Conservation (phyloP, 1,139 yeast species). For the Yamadazyma dendronema region DNA sequence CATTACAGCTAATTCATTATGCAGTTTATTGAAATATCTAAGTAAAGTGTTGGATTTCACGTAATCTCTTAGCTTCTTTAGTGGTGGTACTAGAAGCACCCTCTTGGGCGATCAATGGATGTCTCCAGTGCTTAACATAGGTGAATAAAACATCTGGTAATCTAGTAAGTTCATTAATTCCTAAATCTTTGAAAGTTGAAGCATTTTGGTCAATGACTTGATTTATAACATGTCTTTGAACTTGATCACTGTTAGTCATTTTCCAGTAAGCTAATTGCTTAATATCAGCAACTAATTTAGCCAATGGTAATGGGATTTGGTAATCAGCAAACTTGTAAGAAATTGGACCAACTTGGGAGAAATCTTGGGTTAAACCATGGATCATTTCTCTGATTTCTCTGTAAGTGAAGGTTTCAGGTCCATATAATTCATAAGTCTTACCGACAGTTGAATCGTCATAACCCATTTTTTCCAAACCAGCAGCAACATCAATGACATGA, state of each 20-base stretch:
- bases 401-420: slow-evolving; percentile 66
- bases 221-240: slow-evolving; percentile 71
- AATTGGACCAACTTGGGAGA: slow-evolving; percentile 54
- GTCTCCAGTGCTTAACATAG: slow-evolving; percentile 58
- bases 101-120: slow-evolving; percentile 49
- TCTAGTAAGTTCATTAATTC: slow-evolving; percentile 60
- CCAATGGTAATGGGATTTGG: slow-evolving; percentile 38
- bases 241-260: slow-evolving; percentile 69
- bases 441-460: slow-evolving; percentile 81
- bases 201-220: slow-evolving; percentile 65
- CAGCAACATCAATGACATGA: slow-evolving; percentile 77
- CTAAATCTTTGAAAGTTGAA: slow-evolving; percentile 68
- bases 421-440: slow-evolving; percentile 71
- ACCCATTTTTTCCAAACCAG: slow-evolving; percentile 75
- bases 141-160: slow-evolving; percentile 69
- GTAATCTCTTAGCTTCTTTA: slow-evolving; percentile 43
- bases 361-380: slow-evolving; percentile 60
- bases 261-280: slow-evolving; percentile 67
- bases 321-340: slow-evolving; percentile 33
- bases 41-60: slow-evolving; percentile 46
- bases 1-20: neutral
- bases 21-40: neutral
- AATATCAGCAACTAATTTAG: slow-evolving; percentile 42
- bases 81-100: slow-evolving; percentile 44
- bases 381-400: slow-evolving; percentile 70